A percentile compares a stretch with the other conserved stretches of the same genome.
Evolutionary conservation across 208 protist genomes (phyloP).

Genomic region (Acanthamoeba castellanii): DNA sequence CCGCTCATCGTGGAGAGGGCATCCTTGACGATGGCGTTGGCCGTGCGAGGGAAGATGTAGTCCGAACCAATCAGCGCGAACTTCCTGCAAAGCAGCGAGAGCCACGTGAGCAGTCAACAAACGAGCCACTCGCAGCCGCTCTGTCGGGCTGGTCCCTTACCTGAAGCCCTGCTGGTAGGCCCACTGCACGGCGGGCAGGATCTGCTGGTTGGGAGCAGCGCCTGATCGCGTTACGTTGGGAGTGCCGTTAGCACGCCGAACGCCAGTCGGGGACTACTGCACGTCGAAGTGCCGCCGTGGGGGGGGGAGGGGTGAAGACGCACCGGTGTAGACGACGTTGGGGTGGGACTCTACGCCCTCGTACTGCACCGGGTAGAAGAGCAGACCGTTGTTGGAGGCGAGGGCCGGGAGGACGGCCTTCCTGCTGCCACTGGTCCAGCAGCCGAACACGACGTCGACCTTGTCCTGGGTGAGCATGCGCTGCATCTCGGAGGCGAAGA

Average conservation of each 20-base stretch:
- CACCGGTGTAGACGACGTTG: constrained; percentile 60
- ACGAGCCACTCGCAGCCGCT: not conserved
- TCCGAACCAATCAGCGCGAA: constrained; percentile 40
- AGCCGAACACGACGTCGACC: constrained; percentile 60
- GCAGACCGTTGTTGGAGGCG: constrained; percentile 15
- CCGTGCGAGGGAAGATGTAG: constrained; percentile 63
- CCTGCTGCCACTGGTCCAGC: constrained; percentile 49
- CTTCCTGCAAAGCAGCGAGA: not conserved
- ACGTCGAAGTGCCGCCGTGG: not conserved
- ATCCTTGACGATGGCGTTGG: constrained; percentile 65
- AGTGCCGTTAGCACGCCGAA: not conserved
- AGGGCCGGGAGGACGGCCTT: constrained; percentile 35
- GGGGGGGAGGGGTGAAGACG: not conserved
- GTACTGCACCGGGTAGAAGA: constrained; percentile 68
- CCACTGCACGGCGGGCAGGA: constrained; percentile 41
- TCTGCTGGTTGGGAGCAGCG: constrained; percentile 64
- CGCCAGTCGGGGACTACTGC: not conserved
- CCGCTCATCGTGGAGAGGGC: not conserved
- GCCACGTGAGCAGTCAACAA: not conserved
- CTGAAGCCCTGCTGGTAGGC: constrained; percentile 21
- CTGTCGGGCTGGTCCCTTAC: not conserved
- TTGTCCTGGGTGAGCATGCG: not conserved
- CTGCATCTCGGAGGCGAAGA: constrained; percentile 44
- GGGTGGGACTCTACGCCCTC: constrained; percentile 31
- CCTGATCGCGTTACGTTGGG: not conserved